These are phyloP conservation scores for Daphne laureola DNA, from an alignment of 441 rosid species.

Conservation along the genomic window DNA sequence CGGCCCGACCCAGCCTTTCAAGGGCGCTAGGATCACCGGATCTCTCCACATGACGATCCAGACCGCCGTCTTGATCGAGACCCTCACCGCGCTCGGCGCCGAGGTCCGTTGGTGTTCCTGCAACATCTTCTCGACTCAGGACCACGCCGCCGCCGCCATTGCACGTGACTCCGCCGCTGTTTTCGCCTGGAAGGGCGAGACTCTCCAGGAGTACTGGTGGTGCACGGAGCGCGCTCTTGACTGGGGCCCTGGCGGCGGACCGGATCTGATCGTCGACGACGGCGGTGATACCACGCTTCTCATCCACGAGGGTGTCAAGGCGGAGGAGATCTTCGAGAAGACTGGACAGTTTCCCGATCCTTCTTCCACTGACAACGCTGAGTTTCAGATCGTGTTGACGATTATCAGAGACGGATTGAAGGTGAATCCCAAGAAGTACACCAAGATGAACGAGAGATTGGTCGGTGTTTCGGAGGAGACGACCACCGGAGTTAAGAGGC, in stretches of 20 bases:
- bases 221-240: conserved; percentile 80
- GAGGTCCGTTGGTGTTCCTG: conserved; percentile 81
- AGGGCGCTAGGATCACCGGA: conserved; percentile 72
- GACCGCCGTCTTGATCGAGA: conserved; percentile 74
- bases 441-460: conserved; percentile 69
- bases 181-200: conserved; percentile 88
- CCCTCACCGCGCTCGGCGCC: conserved; percentile 67
- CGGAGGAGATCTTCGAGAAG: conserved; percentile 66
- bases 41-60: conserved; percentile 91
- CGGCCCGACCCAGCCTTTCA: conserved; percentile 74
- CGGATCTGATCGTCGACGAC: conserved; percentile 73
- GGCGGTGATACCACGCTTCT: conserved; percentile 79
- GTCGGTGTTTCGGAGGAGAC: conserved; percentile 86
- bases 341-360: conserved; percentile 60
- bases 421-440: conserved; percentile 56
- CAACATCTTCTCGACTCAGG: conserved; percentile 80
- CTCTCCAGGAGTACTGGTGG: conserved; percentile 88
- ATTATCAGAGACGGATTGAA: conserved; percentile 60
- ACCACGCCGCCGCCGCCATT: conserved; percentile 84
- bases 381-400: conserved; percentile 62
- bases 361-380: conserved; percentile 57
- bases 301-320: conserved; percentile 73
- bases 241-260: conserved; percentile 80
- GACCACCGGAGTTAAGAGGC: conserved; percentile 76
- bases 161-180: conserved; percentile 74